A percentile compares a stretch with the other conserved stretches of the same genome.
phyloP scores from a whole-genome alignment of 2,329 filamentous ascomycete species.

The Penicillium sp. region DNA sequence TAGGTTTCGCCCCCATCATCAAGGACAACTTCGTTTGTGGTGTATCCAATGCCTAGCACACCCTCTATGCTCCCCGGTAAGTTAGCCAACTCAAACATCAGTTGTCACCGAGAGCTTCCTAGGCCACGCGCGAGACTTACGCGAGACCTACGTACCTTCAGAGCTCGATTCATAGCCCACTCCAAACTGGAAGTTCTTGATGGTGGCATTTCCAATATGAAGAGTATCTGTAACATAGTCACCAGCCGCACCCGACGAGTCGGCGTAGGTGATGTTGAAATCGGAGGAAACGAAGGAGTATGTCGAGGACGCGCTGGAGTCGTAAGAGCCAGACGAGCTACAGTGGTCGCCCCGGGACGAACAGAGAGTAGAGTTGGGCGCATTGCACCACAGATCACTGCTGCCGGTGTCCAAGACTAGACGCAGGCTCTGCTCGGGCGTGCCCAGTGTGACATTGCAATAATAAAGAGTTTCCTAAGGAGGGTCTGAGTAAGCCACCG shows the following conservation, averaged over 20 bases:
- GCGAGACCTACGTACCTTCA: constrained; percentile 28
- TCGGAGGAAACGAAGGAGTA: constrained; percentile 69
- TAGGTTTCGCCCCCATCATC: constrained; percentile 56
- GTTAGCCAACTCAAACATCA: neutral
- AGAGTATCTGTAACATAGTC: constrained; percentile 79
- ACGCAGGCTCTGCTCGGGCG: constrained; percentile 54
- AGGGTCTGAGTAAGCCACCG: too few species aligned
- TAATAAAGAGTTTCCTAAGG: constrained; percentile 56
- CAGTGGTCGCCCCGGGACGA: constrained; percentile 42
- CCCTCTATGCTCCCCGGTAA: constrained; percentile 52
- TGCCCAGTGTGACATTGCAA: constrained; percentile 57
- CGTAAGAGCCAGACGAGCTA: constrained; percentile 51
- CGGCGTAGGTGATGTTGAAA: constrained; percentile 87
- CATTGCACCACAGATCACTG: constrained; percentile 62
- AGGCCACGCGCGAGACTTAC: too few species aligned
- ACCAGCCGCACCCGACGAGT: constrained; percentile 71
- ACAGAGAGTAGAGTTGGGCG: constrained; percentile 51
- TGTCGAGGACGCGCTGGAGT: constrained; percentile 64
- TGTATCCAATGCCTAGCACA: constrained; percentile 82
- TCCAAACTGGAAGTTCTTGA: constrained; percentile 58
- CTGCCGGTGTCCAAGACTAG: constrained; percentile 62
- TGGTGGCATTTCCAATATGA: constrained; percentile 48
- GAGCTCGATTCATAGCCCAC: constrained; percentile 57
- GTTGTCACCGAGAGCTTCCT: neutral
- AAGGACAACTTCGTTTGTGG: constrained; percentile 64